A percentile compares a stretch with the other conserved stretches of the same genome.
phyloP scores from a whole-genome alignment of 2,329 filamentous ascomycete species.

The Fusarium sp. region DNA sequence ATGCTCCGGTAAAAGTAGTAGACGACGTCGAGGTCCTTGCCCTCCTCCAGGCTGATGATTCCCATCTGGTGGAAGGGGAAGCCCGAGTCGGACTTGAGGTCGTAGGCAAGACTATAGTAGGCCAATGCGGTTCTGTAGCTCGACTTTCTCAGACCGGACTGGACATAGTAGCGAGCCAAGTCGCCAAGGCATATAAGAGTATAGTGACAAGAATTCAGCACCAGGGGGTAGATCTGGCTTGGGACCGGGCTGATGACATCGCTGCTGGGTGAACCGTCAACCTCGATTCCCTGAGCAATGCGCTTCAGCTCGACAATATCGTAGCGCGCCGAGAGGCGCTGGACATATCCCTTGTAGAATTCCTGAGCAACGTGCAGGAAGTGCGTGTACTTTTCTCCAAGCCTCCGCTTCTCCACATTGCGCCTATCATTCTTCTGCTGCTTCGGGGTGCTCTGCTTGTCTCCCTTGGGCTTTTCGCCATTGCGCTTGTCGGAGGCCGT shows the following conservation, averaged over 20 bases:
- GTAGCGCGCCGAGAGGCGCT: constrained; percentile 76
- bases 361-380: constrained; percentile 90
- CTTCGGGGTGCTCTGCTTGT: constrained; percentile 41
- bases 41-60: constrained; percentile 82
- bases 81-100: constrained; percentile 82
- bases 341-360: constrained; percentile 89
- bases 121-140: constrained; percentile 84
- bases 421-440: constrained; percentile 42
- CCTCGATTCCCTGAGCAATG: constrained; percentile 56
- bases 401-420: constrained; percentile 75
- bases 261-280: constrained; percentile 42
- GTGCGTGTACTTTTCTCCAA: constrained; percentile 83
- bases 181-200: constrained; percentile 91
- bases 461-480: constrained; percentile 40
- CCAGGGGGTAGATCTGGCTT: constrained; percentile 64
- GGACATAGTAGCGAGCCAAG: constrained; percentile 85
- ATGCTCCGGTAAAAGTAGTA: constrained; percentile 92
- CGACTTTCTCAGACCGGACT: constrained; percentile 77
- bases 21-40: constrained; percentile 84
- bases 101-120: constrained; percentile 86
- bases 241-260: constrained; percentile 60
- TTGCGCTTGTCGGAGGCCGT: constrained; percentile 40
- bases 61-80: constrained; percentile 91
- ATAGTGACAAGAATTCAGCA: constrained; percentile 82
- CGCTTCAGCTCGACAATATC: constrained; percentile 64